These are phyloP conservation scores for Myxozyma vanderwaltii DNA, from an alignment of 805 yeast species.

Conservation along the genomic window DNA sequence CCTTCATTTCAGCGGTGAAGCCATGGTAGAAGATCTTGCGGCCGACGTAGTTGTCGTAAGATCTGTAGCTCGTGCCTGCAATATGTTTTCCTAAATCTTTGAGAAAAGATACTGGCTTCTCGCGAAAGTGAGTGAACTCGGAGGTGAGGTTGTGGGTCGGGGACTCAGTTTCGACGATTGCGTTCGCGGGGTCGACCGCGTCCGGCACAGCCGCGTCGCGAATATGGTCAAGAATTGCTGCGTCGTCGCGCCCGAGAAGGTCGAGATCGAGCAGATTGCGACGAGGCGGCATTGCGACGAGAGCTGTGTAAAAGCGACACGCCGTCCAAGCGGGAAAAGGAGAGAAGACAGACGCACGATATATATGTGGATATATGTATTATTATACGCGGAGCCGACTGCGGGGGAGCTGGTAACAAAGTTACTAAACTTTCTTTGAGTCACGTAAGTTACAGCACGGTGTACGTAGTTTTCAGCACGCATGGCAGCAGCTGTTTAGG, in stretches of 20 bases:
- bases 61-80: constrained; percentile 44
- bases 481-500: neutral
- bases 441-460: neutral
- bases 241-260: constrained; percentile 28
- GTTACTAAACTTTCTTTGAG: too few relatives aligned
- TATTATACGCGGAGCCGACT: too few relatives aligned
- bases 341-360: neutral
- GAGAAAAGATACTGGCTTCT: constrained; percentile 42
- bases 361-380: too few relatives aligned
- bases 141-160: constrained; percentile 38
- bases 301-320: too few relatives aligned
- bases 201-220: constrained; percentile 12
- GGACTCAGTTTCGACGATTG: constrained; percentile 23
- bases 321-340: too few relatives aligned
- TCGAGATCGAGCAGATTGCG: constrained; percentile 21
- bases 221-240: constrained; percentile 25
- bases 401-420: too few relatives aligned
- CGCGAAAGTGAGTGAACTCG: constrained; percentile 44
- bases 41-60: constrained; percentile 45
- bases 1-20: constrained; percentile 39
- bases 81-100: constrained; percentile 40
- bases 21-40: constrained; percentile 42
- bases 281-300: constrained; percentile 4
- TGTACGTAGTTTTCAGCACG: neutral
- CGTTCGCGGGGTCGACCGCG: neutral